Evolutionary conservation across 2,329 filamentous ascomycete genomes (phyloP).

Genomic region (Lachnellula cervina): DNA sequence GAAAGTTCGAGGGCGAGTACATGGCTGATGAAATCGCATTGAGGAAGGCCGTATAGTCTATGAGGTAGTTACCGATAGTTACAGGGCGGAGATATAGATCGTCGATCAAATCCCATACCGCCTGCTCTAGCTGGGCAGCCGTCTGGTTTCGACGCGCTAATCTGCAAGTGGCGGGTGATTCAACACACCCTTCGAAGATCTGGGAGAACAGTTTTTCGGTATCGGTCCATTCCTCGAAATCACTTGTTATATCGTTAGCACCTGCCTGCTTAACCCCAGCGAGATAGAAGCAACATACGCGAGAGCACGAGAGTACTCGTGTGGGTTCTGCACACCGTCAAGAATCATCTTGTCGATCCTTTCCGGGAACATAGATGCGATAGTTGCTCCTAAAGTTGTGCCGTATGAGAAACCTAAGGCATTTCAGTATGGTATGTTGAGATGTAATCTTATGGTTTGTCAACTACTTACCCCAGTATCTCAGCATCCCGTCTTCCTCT

Average conservation of each 20-base stretch:
- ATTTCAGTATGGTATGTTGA: neutral
- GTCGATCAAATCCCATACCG: neutral
- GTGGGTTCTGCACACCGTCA: conserved; percentile 8
- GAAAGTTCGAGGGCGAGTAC: neutral
- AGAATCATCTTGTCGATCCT: conserved; percentile 10
- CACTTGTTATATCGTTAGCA: neutral
- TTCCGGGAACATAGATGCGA: conserved; percentile 10
- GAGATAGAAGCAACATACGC: neutral
- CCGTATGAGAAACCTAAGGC: conserved; percentile 12
- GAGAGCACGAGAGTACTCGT: neutral
- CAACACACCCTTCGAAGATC: conserved; percentile 5
- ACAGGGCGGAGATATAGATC: conserved; percentile 5
- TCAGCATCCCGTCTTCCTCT: conserved; percentile 10
- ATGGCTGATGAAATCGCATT: neutral
- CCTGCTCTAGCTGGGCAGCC: conserved; percentile 3
- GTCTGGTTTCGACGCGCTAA: conserved; percentile 2
- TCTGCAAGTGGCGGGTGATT: neutral
- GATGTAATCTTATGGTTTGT: neutral
- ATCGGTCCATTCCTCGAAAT: conserved; percentile 8
- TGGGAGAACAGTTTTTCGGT: conserved; percentile 3
- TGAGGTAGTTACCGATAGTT: neutral
- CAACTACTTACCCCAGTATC: conserved; percentile 9
- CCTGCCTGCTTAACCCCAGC: no score
- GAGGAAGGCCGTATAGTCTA: conserved; percentile 3
- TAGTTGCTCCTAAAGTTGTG: conserved; percentile 9